Percentiles rank a stretch among this genome's conserved stretches.
Conservation (phyloP, 345 rosid species). For the Fremontodendron californicum region DNA sequence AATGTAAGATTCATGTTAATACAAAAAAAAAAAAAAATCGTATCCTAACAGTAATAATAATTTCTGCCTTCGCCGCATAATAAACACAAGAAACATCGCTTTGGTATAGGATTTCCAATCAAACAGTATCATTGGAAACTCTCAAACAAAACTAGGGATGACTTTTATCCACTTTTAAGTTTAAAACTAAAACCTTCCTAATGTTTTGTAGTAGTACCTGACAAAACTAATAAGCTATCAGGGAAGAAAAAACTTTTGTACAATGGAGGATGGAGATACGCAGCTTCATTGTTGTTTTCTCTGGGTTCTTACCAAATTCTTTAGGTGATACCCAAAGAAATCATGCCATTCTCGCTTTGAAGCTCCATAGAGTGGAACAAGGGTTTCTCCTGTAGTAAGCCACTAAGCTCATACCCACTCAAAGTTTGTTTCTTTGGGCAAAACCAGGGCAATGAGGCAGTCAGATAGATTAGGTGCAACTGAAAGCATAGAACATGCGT, state of each 20-base stretch:
- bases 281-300: background rate
- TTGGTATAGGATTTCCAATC: background rate
- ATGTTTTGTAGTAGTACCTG: background rate
- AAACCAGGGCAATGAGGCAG: slow-evolving; percentile 71
- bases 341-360: background rate
- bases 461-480: slow-evolving; percentile 45
- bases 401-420: slow-evolving; percentile 46
- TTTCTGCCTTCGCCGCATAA: background rate
- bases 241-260: background rate
- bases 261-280: background rate
- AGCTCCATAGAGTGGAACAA: background rate
- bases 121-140: background rate
- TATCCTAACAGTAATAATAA: background rate
- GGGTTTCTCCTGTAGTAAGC: background rate
- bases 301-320: background rate
- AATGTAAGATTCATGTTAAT: background rate
- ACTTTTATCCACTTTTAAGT: background rate
- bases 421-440: slow-evolving; percentile 85
- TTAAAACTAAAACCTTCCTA: background rate
- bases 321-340: background rate
- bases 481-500: slow-evolving; percentile 72
- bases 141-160: background rate
- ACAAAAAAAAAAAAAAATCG: background rate
- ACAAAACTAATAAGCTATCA: background rate
- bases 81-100: background rate